Evolutionary conservation across 768 basidiomycete species (phyloP), one percentile per base, ranked within the genome.

Genomic region (Galerina sulciceps): DNA sequence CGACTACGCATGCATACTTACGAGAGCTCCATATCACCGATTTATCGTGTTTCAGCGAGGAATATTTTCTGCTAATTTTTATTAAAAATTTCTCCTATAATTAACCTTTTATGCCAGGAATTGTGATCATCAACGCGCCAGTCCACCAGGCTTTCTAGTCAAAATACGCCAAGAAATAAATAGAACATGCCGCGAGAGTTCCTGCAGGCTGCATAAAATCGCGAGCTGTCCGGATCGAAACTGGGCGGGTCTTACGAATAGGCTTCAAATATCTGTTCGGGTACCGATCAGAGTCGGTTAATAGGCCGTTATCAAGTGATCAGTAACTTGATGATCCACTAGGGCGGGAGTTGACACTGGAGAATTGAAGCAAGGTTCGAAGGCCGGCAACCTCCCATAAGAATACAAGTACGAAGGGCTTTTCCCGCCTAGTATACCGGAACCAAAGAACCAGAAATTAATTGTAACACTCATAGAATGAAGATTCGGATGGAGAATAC

Each of bases 221-320:
- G 67, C 67, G 65, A 62, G 36, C 36, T 38, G 53, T 59, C 62
- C 67, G 67, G 67, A 68, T 66, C 65, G 67, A 59, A 57, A 41
- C 59, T 35, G 52, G 46, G 23, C 67, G 65, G 67, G 53, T 65
- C 62, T 64, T 62, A 63, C 54, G 35, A 61, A 65, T 63, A 61
- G 47, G 34, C 43, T 58, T 34, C 36, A 23, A 47, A 45, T 43
- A 31, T 58, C 42, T 65, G 49, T 60, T 62, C 64, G 59, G 64
- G 22, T 60, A 52, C 26, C 26, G 50, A 60, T 48, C 61, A 55
- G 46, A 34, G 15, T 57, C 49, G 34, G 51, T 18, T 26, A 40
- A 50, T 53, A 51, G 15, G 18, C 40, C 40, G 34, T 37, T 37
- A 54, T 52, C 20, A 26, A 26, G 5, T 40, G 18, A 15, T 6